These are phyloP conservation scores for Odontarrhena argentea DNA, from an alignment of 345 rosid species.

Conservation along the genomic window DNA sequence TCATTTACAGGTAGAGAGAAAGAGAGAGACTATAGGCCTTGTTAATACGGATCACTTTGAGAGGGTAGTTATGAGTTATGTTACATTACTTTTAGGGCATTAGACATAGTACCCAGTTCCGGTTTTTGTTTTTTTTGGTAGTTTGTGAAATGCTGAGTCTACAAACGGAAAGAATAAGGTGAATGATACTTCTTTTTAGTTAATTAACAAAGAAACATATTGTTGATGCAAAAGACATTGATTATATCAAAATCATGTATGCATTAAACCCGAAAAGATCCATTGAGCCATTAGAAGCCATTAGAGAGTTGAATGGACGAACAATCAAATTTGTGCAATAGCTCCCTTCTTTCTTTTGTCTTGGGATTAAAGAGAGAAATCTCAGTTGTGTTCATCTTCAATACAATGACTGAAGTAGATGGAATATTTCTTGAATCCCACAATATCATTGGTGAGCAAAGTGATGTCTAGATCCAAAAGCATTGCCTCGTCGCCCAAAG, in stretches of 20 bases:
- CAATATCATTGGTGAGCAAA: not conserved
- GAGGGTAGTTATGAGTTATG: constrained; percentile 14
- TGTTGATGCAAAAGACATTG: too few species aligned
- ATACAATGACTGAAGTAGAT: not conserved
- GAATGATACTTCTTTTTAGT: not conserved
- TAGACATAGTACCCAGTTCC: not conserved
- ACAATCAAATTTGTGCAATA: not conserved
- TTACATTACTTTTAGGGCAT: constrained; percentile 11
- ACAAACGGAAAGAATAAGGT: not conserved
- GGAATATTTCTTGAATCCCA: not conserved
- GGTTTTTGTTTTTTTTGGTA: not conserved
- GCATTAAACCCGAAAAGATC: not conserved
- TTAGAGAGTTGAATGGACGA: not conserved
- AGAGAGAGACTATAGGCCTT: constrained; percentile 22
- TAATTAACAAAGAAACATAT: too few species aligned
- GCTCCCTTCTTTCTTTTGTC: not conserved
- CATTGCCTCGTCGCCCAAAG: constrained; percentile 7
- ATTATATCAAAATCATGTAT: not conserved
- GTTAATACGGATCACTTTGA: constrained; percentile 33
- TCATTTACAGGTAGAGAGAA: constrained; percentile 30
- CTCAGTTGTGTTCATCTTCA: not conserved
- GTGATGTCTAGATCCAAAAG: constrained; percentile 12
- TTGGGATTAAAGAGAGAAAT: not conserved
- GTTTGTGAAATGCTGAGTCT: not conserved
- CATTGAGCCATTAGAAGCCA: not conserved